Percentiles rank a stretch among this genome's conserved stretches.
phyloP scores from a whole-genome alignment of 441 rosid genomes.

The Geranium incanum region DNA sequence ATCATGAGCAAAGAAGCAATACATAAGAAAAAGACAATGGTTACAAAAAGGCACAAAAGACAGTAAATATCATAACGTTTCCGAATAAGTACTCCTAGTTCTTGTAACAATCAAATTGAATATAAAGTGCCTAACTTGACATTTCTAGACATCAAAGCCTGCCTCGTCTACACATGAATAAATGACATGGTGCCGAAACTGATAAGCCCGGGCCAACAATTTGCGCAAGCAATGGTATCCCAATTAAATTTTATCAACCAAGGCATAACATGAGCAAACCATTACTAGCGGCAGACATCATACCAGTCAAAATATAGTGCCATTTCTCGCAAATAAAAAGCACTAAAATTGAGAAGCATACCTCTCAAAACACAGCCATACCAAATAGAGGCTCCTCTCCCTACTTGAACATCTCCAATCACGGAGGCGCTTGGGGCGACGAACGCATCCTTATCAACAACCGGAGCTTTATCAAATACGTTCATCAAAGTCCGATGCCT shows the following conservation, averaged over 20 bases:
- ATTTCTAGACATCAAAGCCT: background rate
- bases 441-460: conserved; percentile 69
- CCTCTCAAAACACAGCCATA: conserved; percentile 97
- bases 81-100: background rate
- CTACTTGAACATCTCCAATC: conserved; percentile 79
- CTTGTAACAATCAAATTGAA: background rate
- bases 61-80: background rate
- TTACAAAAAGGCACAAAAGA: background rate
- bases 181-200: background rate
- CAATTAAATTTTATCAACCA: background rate
- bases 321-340: no score
- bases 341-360: conserved; percentile 17
- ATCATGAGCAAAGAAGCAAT: background rate
- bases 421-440: conserved; percentile 88
- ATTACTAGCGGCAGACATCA: no score
- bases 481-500: conserved; percentile 94
- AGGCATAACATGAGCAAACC: background rate
- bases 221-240: background rate
- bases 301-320: no score
- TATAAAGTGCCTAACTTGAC: background rate
- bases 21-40: background rate
- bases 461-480: conserved; percentile 71
- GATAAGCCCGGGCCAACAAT: background rate
- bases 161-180: background rate
- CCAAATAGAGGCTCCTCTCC: conserved; percentile 85